Base-by-base conservation (phyloP, 2,329 filamentous ascomycete genomes). In the Alternaria hordeiaustralica region DNA sequence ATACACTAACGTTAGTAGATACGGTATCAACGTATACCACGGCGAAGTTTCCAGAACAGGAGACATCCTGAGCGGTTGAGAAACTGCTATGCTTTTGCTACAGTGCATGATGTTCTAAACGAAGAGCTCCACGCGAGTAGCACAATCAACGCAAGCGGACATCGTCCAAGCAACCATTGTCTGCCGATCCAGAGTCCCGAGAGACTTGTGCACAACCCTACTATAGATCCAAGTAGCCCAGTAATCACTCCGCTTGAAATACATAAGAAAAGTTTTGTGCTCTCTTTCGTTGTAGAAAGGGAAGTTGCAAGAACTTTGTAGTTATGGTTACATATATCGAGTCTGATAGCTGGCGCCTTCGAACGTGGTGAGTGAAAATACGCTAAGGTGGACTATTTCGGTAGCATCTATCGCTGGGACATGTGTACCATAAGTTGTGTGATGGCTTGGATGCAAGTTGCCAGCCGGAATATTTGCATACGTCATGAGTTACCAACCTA, bases 401-500 rank as follows among this genome's bases (percentile, higher is more conserved):
- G 13, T 26, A 26, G n/a, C n/a, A n/a, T n/a, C 21, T 47, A 10
- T 25, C 45, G 15, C 21, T 13, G n/a, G 21, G n/a, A 47, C 13
- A n/a, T 26, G 21, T 47, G 21, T 20, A 23, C n/a, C 5, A 25
- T 2, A 36, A 20, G 6, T 53, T 33, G 8, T 36, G 18, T 33
- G 28, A 53, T 20, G 28, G 4, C 28, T 20, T n/a, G 28, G 49
- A 8, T 51, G 9, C 18, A 51, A 36, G 28, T 36, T 20, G 49
- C 49, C 49, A 51, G 23, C 20, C 33, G 20, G 6, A 53, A 44
- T 43, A 47, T 20, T 23, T 44, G 26, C 30, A 57, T 71, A 73
- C 70, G 71, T 73, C 71, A 73, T 73, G 63, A 72, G 51, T 57
- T 50, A 58, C 30, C 15, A 28, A 46, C 2, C 49, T 25, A 33